These are phyloP conservation scores for Starmerella bacillaris DNA, from an alignment of 805 yeast species.

Conservation along the genomic window DNA sequence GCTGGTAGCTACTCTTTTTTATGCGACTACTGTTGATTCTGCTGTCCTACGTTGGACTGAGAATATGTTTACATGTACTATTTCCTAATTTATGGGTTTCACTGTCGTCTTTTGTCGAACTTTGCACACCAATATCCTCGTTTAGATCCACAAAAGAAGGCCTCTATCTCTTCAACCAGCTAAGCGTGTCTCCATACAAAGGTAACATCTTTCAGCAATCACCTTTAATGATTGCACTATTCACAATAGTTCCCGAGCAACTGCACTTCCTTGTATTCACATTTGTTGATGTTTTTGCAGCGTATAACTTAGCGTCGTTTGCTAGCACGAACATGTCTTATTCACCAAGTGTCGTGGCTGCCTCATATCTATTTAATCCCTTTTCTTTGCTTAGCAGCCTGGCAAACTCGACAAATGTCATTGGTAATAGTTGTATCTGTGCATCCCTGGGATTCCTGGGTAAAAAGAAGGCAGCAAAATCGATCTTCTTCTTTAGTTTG, in stretches of 20 bases:
- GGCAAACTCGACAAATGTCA: constrained; percentile 45
- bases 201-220: constrained; percentile 83
- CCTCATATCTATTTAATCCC: constrained; percentile 66
- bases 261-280: constrained; percentile 33
- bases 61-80: constrained; percentile 14
- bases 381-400: constrained; percentile 48
- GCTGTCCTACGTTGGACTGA: constrained; percentile 13
- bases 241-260: constrained; percentile 25
- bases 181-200: constrained; percentile 47
- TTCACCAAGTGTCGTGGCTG: constrained; percentile 33
- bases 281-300: constrained; percentile 39
- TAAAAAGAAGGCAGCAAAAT: constrained; percentile 25
- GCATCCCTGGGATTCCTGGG: constrained; percentile 32
- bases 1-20: not conserved
- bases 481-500: constrained; percentile 39
- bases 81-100: constrained; percentile 19
- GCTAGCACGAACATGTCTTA: constrained; percentile 21
- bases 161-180: constrained; percentile 37
- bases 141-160: constrained; percentile 48
- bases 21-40: not conserved
- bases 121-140: constrained; percentile 60
- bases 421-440: constrained; percentile 42
- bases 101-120: constrained; percentile 37
- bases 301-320: constrained; percentile 34
- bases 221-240: constrained; percentile 44